phyloP scores from a whole-genome alignment of 352 stramenopile genomes.

The Blastocystis sp. region DNA sequence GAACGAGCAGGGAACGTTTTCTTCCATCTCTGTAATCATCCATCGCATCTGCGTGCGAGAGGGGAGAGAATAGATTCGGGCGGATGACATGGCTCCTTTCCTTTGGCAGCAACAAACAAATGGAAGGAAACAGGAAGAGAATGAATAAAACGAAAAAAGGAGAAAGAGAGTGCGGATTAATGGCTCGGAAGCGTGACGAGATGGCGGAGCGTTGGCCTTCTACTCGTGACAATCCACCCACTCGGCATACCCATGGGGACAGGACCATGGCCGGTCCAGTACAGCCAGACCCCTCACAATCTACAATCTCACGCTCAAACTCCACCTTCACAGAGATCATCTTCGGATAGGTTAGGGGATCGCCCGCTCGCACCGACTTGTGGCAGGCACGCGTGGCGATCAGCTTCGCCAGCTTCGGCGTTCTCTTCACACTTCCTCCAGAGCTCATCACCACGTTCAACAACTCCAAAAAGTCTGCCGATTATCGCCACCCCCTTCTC shows the following conservation, averaged over 20 bases:
- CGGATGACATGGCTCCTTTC: background rate
- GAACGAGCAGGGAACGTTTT: slow-evolving; percentile 13
- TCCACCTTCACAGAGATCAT: slow-evolving; percentile 76
- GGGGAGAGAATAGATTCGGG: slow-evolving; percentile 39
- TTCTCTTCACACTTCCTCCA: slow-evolving; percentile 75
- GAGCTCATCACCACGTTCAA: slow-evolving; percentile 77
- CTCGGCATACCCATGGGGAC: slow-evolving; percentile 77
- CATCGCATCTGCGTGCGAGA: background rate
- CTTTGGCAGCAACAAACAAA: too few relatives aligned
- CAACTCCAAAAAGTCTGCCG: slow-evolving; percentile 78
- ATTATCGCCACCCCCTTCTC: slow-evolving; percentile 1
- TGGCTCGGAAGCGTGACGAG: too few relatives aligned
- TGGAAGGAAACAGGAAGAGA: too few relatives aligned
- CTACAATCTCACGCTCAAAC: slow-evolving; percentile 69
- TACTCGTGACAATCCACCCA: slow-evolving; percentile 10
- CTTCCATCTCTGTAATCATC: slow-evolving; percentile 39
- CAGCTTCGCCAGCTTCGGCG: slow-evolving; percentile 78
- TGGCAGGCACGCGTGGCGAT: slow-evolving; percentile 78
- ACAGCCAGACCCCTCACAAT: slow-evolving; percentile 77
- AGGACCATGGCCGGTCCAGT: slow-evolving; percentile 80
- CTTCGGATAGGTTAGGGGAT: slow-evolving; percentile 78
- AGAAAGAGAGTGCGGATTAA: too few relatives aligned
- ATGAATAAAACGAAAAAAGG: too few relatives aligned
- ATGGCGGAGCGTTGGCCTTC: slow-evolving; percentile 77
- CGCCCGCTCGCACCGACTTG: slow-evolving; percentile 80